Conservation (phyloP, 2,329 filamentous ascomycete species). For the Colletotrichum neosansevieriae region DNA sequence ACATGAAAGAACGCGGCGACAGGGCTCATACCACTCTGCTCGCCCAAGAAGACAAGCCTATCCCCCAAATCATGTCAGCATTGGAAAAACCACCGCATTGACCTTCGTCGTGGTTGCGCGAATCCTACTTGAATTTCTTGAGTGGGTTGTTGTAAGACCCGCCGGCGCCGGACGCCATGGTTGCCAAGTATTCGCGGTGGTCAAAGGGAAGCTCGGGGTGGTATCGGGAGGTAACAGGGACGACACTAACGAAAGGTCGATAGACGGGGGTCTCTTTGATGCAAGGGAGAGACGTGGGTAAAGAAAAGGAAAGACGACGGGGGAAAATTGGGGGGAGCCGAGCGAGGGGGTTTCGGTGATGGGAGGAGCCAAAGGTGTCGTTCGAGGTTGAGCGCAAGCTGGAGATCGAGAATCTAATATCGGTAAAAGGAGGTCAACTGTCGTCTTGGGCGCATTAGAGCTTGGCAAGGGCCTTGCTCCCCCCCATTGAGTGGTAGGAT, state of each 20-base stretch:
- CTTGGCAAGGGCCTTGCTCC: slow-evolving; percentile 30
- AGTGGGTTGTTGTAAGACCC: slow-evolving; percentile 98
- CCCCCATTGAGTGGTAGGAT: slow-evolving; percentile 27
- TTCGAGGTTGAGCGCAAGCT: slow-evolving; percentile 22
- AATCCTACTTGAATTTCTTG: slow-evolving; percentile 97
- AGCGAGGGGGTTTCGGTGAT: slow-evolving; percentile 29
- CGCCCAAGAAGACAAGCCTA: slow-evolving; percentile 96
- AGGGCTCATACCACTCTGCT: slow-evolving; percentile 88
- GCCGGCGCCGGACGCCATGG: slow-evolving; percentile 79
- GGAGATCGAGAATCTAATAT: slow-evolving; percentile 23
- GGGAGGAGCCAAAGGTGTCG: slow-evolving; percentile 7
- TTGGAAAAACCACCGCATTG: not conserved
- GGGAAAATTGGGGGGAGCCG: not conserved
- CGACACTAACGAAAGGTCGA: slow-evolving; percentile 16
- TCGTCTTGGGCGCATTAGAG: slow-evolving; percentile 23
- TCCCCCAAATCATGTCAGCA: slow-evolving; percentile 42
- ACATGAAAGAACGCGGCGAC: slow-evolving; percentile 29
- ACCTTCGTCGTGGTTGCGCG: not conserved
- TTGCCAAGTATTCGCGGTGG: slow-evolving; percentile 30
- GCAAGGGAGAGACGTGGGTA: slow-evolving; percentile 22
- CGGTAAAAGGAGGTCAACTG: slow-evolving; percentile 38
- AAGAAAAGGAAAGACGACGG: slow-evolving; percentile 4
- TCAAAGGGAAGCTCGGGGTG: slow-evolving; percentile 26
- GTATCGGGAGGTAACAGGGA: slow-evolving; percentile 37
- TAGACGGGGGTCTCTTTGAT: slow-evolving; percentile 5